These are phyloP conservation scores for Gyromitra esculenta DNA, from an alignment of 2,329 filamentous ascomycete species.

Conservation along the genomic window DNA sequence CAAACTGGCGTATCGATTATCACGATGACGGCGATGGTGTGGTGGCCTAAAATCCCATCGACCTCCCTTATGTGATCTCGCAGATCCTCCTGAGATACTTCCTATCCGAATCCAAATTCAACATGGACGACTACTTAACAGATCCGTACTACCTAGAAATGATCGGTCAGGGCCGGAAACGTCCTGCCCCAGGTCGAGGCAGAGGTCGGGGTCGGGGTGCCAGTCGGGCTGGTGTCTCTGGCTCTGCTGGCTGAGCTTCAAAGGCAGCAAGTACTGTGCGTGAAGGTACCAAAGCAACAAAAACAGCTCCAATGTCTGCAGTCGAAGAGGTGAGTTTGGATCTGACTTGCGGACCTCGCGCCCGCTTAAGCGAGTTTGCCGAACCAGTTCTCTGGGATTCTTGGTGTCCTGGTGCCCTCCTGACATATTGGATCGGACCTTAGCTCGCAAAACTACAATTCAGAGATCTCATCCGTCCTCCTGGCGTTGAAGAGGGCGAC, in stretches of 20 bases:
- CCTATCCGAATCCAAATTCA: neutral
- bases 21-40: neutral
- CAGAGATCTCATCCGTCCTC: conserved; percentile 20
- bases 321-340: conserved; percentile 9
- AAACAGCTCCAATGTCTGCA: conserved; percentile 6
- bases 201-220: neutral
- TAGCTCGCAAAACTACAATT: conserved; percentile 12
- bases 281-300: neutral
- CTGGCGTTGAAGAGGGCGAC: conserved; percentile 12
- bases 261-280: neutral
- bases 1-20: neutral
- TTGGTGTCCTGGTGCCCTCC: neutral
- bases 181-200: neutral
- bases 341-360: neutral
- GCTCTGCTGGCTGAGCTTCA: neutral
- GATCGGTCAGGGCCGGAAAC: neutral
- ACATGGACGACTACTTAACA: neutral
- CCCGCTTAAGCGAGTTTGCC: neutral
- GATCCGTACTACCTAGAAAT: conserved; percentile 19
- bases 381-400: neutral
- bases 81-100: neutral
- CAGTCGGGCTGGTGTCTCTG: neutral
- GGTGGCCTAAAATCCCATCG: neutral
- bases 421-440: neutral
- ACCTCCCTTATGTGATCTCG: neutral